Base-by-base conservation (phyloP, 495 filamentous ascomycete species). In the Podospora sp. region DNA sequence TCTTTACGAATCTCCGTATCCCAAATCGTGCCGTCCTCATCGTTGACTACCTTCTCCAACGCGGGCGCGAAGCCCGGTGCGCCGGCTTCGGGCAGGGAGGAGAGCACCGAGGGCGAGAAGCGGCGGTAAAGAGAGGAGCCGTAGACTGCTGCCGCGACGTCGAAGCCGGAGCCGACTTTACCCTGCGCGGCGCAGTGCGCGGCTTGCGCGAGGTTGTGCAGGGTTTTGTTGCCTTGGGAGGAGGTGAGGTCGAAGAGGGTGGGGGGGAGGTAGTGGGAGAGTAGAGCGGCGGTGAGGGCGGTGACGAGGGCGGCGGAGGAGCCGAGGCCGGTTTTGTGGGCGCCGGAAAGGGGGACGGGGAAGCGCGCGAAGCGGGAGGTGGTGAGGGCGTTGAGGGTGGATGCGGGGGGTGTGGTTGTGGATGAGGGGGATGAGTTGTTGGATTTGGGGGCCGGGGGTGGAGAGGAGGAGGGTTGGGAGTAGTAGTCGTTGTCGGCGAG, bases 401-500 rank as follows among this genome's bases (percentile, higher is more conserved):
- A 62, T 12, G 69, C 27, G 33, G 62, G 22, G 9, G 65, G 20
- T 18, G 61, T 65, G 26, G 22, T 51, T 20, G 67, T 51, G 20
- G 67, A 64, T 20, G 67, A 36, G 20, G 67, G 61, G 46, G 68
- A 70, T 0, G 60, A 56, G 56, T 27, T 29, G 56, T 2, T 6
- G 56, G 16, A 11, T 25, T 9, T 29, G 56, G 56, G 6, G 26
- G 22, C 7, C 29, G 22, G 26, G 2, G 36, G 20, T 22, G 55
- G 29, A 4, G 68, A 62, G 40, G 65, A 60, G 46, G 71, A 53
- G 21, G 88, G 81, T 49, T 92, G 90, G 2, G 95, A 97, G 81
- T 99, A 98, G 84, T 99, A 99, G 82, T 96, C 92, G 71, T 91
- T 92, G 79, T 97, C 93, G 27, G 96, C 95, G 22, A 97, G 84